Evolutionary conservation across 1,284 basidiomycete species (phyloP), one percentile per base, ranked within the genome.

Genomic region (Tilletia caries): DNA sequence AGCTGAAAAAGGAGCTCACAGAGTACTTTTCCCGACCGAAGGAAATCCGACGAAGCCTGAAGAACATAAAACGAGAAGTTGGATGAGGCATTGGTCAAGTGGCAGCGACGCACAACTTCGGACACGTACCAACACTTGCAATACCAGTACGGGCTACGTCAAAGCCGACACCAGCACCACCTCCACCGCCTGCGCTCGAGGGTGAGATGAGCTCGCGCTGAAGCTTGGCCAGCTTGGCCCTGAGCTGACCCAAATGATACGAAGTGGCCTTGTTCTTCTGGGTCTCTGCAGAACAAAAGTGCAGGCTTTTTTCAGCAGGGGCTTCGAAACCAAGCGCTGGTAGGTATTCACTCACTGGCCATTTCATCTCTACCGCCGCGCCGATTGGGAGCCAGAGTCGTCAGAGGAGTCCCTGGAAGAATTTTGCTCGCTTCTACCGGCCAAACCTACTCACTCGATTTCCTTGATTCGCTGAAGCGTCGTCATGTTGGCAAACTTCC

Each of bases 221-320:
- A 64, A 98, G 90, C 84, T 98, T 98, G 66, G 96, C 96, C 66
- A 98, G 90, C 85, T 98, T 99, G 72, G 96, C 95, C 85, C 97
- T 98, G 82, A 98, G 89, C 85, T 97, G 93, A 69, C 95, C 95
- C 73, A 96, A 85, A 86, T 97, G 95, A 85, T 95, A 96, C 32
- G 71, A 72, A 3, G 74, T 74, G 25, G 76, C 86, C 89, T 98
- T 98, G 86, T 98, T 98, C 87, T 95, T 96, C 88, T 97, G 91
- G 78, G 93, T 93, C 90, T 82, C 65, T 73, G 73, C 66, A 25
- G 41, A 25, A 23, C 37, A 44, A 5, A 33, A 34, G 58, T 3
- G 10, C 32, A 25, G 48, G 23, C 20, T 8, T 8, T 20, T 8
- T 8, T 20, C 23, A 25, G 48, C 48, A 18, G 6, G 10, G 48